These are phyloP conservation scores for Trichophyton simii DNA, from an alignment of 2,329 filamentous ascomycete species.

Conservation along the genomic window DNA sequence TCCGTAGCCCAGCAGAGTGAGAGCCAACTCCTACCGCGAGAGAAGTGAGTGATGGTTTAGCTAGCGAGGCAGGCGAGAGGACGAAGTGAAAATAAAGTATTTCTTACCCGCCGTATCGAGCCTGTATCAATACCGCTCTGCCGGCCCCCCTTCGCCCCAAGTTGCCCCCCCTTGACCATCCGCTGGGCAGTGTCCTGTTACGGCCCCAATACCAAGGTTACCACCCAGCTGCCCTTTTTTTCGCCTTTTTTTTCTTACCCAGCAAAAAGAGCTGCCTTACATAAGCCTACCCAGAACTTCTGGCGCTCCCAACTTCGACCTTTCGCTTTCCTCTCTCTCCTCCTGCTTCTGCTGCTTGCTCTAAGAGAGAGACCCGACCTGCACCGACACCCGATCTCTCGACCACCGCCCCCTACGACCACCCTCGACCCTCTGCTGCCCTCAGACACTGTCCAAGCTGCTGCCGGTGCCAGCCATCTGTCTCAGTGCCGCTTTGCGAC, in stretches of 20 bases:
- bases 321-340: neutral
- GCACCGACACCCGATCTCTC: neutral
- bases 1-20: no score
- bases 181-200: neutral
- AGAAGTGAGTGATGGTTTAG: neutral
- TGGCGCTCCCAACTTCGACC: conserved; percentile 2
- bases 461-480: neutral
- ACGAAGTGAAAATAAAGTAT: neutral
- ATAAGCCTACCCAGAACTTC: neutral
- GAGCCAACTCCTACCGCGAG: neutral
- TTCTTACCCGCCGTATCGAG: neutral
- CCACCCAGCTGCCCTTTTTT: neutral
- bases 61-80: neutral
- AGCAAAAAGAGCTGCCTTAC: neutral
- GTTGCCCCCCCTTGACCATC: neutral
- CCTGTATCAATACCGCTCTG: neutral
- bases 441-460: neutral
- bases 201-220: neutral
- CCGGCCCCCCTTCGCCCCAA: no score
- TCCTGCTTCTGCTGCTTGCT: neutral
- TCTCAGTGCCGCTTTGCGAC: neutral
- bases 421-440: neutral
- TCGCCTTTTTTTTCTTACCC: no score
- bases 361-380: neutral
- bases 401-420: neutral